phyloP scores from a whole-genome alignment of 2,329 filamentous ascomycete genomes.

The Akanthomyces lecanii region DNA sequence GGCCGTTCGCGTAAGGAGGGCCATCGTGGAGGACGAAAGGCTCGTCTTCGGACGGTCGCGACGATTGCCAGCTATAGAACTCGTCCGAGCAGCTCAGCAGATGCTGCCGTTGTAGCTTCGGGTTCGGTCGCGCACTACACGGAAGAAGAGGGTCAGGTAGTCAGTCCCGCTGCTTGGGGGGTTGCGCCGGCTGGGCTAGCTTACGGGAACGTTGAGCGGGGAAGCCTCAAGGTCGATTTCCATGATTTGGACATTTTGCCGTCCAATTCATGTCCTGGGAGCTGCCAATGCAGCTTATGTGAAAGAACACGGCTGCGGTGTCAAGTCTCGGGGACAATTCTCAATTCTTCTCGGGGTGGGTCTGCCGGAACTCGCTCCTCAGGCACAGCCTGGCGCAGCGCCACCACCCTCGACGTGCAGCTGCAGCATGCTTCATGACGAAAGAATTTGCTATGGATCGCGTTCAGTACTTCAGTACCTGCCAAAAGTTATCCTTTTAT shows the following conservation, averaged over 20 bases:
- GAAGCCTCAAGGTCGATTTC: conserved; percentile 71
- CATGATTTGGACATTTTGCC: conserved; percentile 54
- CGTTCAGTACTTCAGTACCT: too few species aligned
- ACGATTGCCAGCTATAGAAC: conserved; percentile 81
- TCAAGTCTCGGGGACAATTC: neutral
- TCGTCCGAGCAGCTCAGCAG: conserved; percentile 78
- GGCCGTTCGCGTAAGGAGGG: conserved; percentile 92
- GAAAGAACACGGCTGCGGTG: neutral
- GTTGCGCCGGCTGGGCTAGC: conserved; percentile 23
- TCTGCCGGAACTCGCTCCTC: neutral
- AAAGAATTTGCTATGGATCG: neutral
- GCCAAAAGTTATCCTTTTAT: too few species aligned
- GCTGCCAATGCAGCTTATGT: conserved; percentile 9
- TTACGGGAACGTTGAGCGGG: conserved; percentile 69
- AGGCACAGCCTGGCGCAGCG: neutral
- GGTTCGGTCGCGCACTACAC: conserved; percentile 47
- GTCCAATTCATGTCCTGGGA: conserved; percentile 26
- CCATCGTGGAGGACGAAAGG: conserved; percentile 89
- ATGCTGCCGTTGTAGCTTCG: conserved; percentile 51
- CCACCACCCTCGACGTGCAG: too few species aligned
- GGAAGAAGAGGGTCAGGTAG: conserved; percentile 13
- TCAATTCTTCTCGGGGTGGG: neutral
- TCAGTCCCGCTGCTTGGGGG: neutral
- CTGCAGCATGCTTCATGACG: neutral
- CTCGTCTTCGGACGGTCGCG: conserved; percentile 48